Conservation (phyloP, 2,329 filamentous ascomycete species). For the Cytospora schulzeri region DNA sequence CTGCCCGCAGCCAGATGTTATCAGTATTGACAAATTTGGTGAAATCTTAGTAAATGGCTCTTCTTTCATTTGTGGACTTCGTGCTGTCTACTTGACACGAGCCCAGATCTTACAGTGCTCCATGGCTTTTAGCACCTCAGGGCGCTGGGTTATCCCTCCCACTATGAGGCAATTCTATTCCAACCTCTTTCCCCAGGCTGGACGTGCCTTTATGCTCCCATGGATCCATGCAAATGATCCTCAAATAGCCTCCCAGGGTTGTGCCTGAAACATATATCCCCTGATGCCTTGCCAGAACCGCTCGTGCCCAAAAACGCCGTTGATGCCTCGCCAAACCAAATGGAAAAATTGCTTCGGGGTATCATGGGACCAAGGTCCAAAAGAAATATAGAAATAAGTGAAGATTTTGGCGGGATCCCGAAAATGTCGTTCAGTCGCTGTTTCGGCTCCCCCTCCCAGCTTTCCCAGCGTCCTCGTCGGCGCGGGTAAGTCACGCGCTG, state of each 20-base stretch:
- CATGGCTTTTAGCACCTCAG: background rate
- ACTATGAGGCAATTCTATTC: background rate
- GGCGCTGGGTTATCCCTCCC: background rate
- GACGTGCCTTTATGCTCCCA: background rate
- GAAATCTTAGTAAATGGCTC: no score
- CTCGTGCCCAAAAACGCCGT: slow-evolving; percentile 18
- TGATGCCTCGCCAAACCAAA: slow-evolving; percentile 20
- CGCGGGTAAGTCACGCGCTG: slow-evolving; percentile 36
- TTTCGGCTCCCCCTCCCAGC: slow-evolving; percentile 22
- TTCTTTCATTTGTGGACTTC: background rate
- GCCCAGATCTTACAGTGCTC: background rate
- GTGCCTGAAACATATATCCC: background rate
- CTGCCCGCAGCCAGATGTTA: no score
- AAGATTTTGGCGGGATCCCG: slow-evolving; percentile 16
- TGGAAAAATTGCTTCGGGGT: slow-evolving; percentile 21
- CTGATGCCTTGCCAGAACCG: background rate
- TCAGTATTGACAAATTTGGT: no score
- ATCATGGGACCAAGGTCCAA: slow-evolving; percentile 21
- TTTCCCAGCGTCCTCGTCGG: slow-evolving; percentile 31
- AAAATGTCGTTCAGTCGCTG: slow-evolving; percentile 21
- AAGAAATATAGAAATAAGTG: slow-evolving; percentile 4
- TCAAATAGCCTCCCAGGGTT: background rate
- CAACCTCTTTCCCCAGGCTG: background rate
- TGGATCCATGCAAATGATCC: background rate
- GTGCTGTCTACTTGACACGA: background rate